Conservation (phyloP, 768 basidiomycete genomes). For the Pleurotus tuber-regium region DNA sequence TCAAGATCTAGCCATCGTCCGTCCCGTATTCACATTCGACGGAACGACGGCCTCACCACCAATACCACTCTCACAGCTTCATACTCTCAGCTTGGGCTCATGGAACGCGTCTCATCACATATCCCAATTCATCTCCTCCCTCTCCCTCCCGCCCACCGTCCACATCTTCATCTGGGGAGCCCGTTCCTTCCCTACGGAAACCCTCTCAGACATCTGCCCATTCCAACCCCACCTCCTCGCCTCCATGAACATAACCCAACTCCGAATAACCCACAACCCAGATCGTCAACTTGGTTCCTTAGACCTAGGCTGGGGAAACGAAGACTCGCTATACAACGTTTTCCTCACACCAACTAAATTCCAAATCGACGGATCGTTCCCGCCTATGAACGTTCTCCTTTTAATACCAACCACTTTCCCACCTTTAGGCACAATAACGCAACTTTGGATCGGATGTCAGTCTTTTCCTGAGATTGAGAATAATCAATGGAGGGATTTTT, state of each 20-base stretch:
- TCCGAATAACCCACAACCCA: constrained; percentile 6
- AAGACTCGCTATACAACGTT: constrained; percentile 6
- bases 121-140: background rate
- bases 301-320: constrained; percentile 7
- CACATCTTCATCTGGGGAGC: constrained; percentile 8
- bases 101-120: constrained; percentile 8
- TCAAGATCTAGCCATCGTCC: constrained; percentile 3
- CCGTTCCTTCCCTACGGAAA: background rate
- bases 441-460: constrained; percentile 8
- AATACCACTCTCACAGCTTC: background rate
- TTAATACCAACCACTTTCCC: background rate
- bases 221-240: background rate
- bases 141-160: background rate
- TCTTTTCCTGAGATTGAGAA: background rate
- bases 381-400: background rate
- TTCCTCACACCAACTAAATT: constrained; percentile 1
- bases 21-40: background rate
- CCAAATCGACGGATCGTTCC: constrained; percentile 7
- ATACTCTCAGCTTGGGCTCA: constrained; percentile 1
- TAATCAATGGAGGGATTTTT: constrained; percentile 1
- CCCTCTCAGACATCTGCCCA: constrained; percentile 7
- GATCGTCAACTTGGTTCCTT: constrained; percentile 6
- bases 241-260: constrained; percentile 8
- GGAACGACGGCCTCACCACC: background rate
- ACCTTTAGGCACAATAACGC: background rate